Evolutionary conservation across 2,329 filamentous ascomycete genomes (phyloP), one percentile per base, ranked within the genome.

Genomic region (Trichoderma breve): DNA sequence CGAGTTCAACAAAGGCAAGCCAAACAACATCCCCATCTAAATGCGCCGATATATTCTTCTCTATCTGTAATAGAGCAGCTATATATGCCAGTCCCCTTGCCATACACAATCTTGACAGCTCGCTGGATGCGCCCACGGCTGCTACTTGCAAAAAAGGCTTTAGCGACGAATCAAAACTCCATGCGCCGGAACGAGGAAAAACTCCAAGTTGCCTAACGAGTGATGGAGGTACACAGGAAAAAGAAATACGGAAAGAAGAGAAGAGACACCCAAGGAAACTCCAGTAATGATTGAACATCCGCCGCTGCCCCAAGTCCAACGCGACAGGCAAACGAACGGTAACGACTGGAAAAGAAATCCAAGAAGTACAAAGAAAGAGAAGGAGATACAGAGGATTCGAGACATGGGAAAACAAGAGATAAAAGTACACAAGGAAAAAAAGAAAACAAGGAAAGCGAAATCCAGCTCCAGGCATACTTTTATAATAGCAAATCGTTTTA

Each of bases 11-110:
- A 53, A 53, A 51, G 9, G 4, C 43, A 51, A 24, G 11, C n/a
- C 11, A 53, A 34, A 28, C n/a, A 1, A 28, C 12, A 3, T 57
- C 21, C 21, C 63, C 63, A 36, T 66, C 47, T 66, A 39, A 55
- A 39, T 66, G 32, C 47, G 32, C 63, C 47, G n/a, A 28, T 66
- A 55, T 57, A 66, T 66, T 66, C 21, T 66, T 39, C 24, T 66
- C 63, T 66, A 57, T 14, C 47, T 57, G 51, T 39, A 66, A 36
- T 43, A 63, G 60, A 43, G 60, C 32, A 36, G 28, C 18, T 8
- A 24, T 43, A 15, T 15, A 67, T 30, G 11, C 18, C 15, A 3
- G 6, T 34, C 62, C 62, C 62, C 39, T 65, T 58, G 53, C 64
- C 53, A 58, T 39, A 7, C 24, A 12, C 6, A 18, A 15, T 43